These are phyloP conservation scores for Apiotrichum veenhuisii DNA, from an alignment of 1,284 basidiomycete genomes.

Conservation along the genomic window DNA sequence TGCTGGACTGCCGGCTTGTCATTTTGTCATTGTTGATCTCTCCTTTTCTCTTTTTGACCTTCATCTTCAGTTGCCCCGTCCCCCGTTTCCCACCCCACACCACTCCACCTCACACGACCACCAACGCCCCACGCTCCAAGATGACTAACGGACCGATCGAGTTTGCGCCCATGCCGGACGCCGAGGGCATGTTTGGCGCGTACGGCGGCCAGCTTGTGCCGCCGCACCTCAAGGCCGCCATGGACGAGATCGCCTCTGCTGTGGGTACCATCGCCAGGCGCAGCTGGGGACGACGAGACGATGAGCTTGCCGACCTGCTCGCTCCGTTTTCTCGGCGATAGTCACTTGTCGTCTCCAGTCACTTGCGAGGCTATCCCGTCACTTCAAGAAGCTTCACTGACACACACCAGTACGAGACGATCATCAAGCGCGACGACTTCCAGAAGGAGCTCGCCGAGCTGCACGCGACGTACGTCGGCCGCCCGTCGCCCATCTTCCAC, in stretches of 20 bases:
- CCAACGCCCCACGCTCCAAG: neutral
- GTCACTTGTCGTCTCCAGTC: no score
- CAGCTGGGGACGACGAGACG: no score
- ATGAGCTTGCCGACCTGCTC: no score
- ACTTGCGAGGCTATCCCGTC: neutral
- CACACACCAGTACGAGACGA: conserved; percentile 13
- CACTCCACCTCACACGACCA: neutral
- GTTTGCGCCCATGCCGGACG: conserved; percentile 21
- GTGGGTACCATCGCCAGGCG: neutral
- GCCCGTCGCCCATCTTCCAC: conserved; percentile 40
- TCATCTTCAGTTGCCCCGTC: neutral
- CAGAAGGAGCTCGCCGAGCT: conserved; percentile 18
- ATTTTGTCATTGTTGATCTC: no score
- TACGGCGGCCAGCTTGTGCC: conserved; percentile 20
- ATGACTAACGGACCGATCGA: conserved; percentile 1
- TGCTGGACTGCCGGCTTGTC: no score
- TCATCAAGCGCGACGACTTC: conserved; percentile 19
- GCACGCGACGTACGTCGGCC: conserved; percentile 17
- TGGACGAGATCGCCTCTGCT: conserved; percentile 18
- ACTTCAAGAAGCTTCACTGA: neutral
- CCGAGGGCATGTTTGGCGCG: conserved; percentile 22
- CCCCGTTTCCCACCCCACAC: neutral
- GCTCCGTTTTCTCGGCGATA: no score
- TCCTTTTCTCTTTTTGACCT: no score
- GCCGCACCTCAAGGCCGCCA: conserved; percentile 19